Evolutionary conservation across 192 early-diverging fungal genomes (phyloP), one percentile per base, ranked within the genome.

Genomic region (Backusella liffmaniae): DNA sequence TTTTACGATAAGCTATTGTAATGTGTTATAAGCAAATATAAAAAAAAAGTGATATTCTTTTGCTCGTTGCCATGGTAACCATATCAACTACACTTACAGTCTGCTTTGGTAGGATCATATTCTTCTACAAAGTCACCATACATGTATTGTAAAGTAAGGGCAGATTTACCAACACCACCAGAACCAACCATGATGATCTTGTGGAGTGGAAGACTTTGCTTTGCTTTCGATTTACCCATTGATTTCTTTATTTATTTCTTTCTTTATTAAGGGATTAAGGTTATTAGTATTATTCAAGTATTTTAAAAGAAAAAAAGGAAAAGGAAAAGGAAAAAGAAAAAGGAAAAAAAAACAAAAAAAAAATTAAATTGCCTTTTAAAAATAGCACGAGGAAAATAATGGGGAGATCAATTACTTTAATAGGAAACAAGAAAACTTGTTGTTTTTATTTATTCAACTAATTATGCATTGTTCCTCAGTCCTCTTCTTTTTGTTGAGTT

Each of bases 91-190:
- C 13, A 74, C 67, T 70, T 79, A 79, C 76, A 92, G 80, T 96
- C 95, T 59, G 94, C 95, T 78, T 96, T 96, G 39, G 95, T 96
- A 26, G 95, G 95, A 79, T 96, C 95, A 82, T 96, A 96, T 79
- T 96, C 94, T 84, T 96, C 94, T 66, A 95, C 92, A 85, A 96
- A 96, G 84, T 96, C 94, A 70, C 95, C 94, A 72, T 95, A 95
- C 94, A 95, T 92, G 87, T 92, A 95, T 82, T 96, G 93, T 35
- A 96, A 83, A 1, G 95, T 96, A 41, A 96, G 81, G 18, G 95
- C 95, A 0, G 93, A 94, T 81, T 96, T 96, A 39, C 95, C 95
- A 12, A 96, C 95, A 74, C 94, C 95, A 73, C 95, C 95, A 18
- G 91, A 91, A 34, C 95, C 95, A 35, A 96, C 94, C 95, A 95